Evolutionary conservation across 1,139 yeast genomes (phyloP), one percentile per base, ranked within the genome.

Genomic region (Blastobotrys buckinghamii): DNA sequence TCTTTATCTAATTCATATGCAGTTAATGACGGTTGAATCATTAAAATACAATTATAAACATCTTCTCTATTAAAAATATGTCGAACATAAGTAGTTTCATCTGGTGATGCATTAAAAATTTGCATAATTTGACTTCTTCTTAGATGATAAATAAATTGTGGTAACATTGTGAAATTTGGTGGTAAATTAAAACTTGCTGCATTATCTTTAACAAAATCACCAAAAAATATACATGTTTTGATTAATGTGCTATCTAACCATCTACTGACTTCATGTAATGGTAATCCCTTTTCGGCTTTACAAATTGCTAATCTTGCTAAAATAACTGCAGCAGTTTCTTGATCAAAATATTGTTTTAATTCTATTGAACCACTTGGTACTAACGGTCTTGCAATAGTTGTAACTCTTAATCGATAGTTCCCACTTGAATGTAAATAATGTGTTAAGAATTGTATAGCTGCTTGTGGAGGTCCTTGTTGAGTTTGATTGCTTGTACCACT

Each of bases 61-160:
- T 84, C 89, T 61, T 84, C 90, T 40, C 79, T 80, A 67, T 78
- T 69, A 59, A 83, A 77, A 13, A 79, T 69, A 59, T 83, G 90
- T 56, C 89, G 74, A 51, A 81, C 76, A 64, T 76, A 84, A 35
- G 82, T 74, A 1, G 89, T 81, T 64, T 84, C 94, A 66, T 84
- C 94, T 0, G 94, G 94, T 0, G 92, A 84, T 58, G 79, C 81
- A 63, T 82, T 82, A 67, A 84, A 84, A 29, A 83, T 82, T 59
- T 79, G 82, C 30, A 84, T 71, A 57, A 84, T 79, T 47, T 78
- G 84, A 1, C 88, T 81, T 50, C 92, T 71, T 60, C 90, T 71
- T 56, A 84, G 70, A 64, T 84, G 89, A 65, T 78, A 84, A 61
- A 84, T 69, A 62, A 83, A 84, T 60, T 84, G 92, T 1, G 92